Evolutionary conservation across 805 yeast species (phyloP), one percentile per base, ranked within the genome.

Genomic region (Schwanniomyces occidentalis): DNA sequence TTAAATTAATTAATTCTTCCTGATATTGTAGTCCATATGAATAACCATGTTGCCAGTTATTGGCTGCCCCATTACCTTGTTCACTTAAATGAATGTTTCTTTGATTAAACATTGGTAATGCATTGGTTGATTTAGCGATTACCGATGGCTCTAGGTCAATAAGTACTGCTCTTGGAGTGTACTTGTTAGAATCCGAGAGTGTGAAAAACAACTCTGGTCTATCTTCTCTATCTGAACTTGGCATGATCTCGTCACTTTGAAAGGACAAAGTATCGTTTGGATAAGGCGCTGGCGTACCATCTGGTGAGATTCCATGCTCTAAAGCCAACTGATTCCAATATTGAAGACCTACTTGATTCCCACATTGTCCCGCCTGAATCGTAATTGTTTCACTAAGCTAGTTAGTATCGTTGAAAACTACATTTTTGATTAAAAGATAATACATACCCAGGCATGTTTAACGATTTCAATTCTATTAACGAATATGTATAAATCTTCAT

Each of bases 31-130:
- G 71, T 0, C 93, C 97, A 41, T 82, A 81, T 24, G 76, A 71
- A 52, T 86, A 88, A 2, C 99, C 99, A 35, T 80, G 82, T 1
- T 89, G 85, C 97, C 98, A 93, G 44, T 88, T 88, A 59, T 93
- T 93, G 13, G 95, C 99, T 0, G 99, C 98, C 4, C 98, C 97
- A 14, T 82, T 75, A 4, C 96, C 96, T 12, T 79, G 79, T n/a
- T 80, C 73, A 17, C 91, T 78, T 16, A 85, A 65, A 62, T 85
- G 90, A 4, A 86, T 63, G 53, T 87, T 89, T 46, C 95, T 75
- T 0, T 95, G 88, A 52, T 90, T 85, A 64, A 87, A 86, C 65
- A 93, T 70, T 19, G 79, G 76, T 40, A 73, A 59, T 8, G 68
- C 66, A 29, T 71, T 63, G 16, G 66, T 46, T 23, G 86, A 78